Percentiles rank a stretch among this genome's conserved stretches.
phyloP scores from a whole-genome alignment of 768 basidiomycete genomes.

The Pleurotus sapidus region DNA sequence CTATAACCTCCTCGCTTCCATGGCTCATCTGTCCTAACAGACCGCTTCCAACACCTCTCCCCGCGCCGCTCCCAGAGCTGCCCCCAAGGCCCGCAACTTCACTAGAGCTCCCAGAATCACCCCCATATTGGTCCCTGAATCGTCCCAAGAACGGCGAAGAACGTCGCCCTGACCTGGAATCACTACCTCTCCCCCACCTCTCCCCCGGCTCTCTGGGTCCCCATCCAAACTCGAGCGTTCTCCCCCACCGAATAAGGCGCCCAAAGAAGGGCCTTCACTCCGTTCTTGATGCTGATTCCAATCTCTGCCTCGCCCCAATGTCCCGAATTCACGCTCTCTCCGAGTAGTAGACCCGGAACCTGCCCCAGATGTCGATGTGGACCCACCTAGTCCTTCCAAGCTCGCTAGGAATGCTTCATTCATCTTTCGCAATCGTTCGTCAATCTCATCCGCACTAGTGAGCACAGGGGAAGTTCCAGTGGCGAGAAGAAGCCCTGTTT shows the following conservation, averaged over 20 bases:
- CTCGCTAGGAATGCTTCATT: conserved; percentile 65
- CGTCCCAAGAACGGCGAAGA: conserved; percentile 7
- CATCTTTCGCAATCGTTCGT: conserved; percentile 62
- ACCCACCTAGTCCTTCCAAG: conserved; percentile 53
- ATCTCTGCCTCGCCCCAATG: conserved; percentile 2
- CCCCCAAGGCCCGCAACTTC: conserved; percentile 1
- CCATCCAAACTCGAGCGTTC: conserved; percentile 8
- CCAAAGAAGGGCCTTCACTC: not conserved
- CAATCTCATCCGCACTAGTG: conserved; percentile 64
- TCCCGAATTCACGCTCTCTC: conserved; percentile 1
- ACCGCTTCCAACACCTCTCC: conserved; percentile 19
- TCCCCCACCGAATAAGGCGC: not conserved
- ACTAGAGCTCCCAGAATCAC: conserved; percentile 5
- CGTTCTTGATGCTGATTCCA: not conserved
- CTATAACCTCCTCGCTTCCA: conserved; percentile 54
- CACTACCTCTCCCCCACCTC: conserved; percentile 16
- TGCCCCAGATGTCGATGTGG: conserved; percentile 14
- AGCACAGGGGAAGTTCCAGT: conserved; percentile 46
- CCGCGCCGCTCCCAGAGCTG: conserved; percentile 17
- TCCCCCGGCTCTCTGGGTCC: conserved; percentile 12
- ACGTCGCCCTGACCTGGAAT: conserved; percentile 9
- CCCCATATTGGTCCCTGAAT: conserved; percentile 13
- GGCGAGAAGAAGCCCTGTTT: conserved; percentile 15
- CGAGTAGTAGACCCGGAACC: conserved; percentile 8
- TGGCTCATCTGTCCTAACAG: conserved; percentile 23